These are phyloP conservation scores for Anethum foeniculum DNA, from an alignment of 140 eudicot species.

Conservation along the genomic window DNA sequence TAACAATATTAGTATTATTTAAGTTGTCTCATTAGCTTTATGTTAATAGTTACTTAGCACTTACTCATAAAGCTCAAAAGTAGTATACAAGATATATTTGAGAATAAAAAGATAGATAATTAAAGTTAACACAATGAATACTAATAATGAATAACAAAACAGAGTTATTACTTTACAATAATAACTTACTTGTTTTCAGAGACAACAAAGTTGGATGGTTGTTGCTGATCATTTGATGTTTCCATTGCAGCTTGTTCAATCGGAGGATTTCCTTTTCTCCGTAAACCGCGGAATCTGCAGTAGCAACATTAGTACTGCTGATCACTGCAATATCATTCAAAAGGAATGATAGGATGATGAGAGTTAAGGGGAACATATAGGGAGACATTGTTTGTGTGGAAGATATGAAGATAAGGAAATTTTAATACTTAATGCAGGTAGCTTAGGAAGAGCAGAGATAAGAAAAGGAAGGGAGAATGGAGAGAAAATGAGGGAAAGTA, in stretches of 20 bases:
- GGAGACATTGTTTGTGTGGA: constrained; percentile 19
- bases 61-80: constrained; percentile 9
- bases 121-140: constrained; percentile 3
- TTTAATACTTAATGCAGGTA: background rate
- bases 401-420: constrained; percentile 10
- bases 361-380: background rate
- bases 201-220: constrained; percentile 26
- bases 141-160: background rate
- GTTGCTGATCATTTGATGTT: constrained; percentile 22
- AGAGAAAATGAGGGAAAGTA: background rate
- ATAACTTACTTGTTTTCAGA: constrained; percentile 63
- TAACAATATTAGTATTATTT: background rate
- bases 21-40: background rate
- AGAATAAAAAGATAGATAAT: background rate
- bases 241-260: constrained; percentile 45
- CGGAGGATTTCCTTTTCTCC: constrained; percentile 36
- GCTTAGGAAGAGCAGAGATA: background rate
- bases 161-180: background rate
- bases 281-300: constrained; percentile 10
- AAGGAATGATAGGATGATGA: constrained; percentile 21
- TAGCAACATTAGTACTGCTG: constrained; percentile 6
- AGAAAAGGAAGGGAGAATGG: background rate
- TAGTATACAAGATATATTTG: background rate
- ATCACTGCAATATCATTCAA: constrained; percentile 11
- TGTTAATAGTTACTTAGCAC: constrained; percentile 5